Conservation (phyloP, 2,329 filamentous ascomycete species). For the Beauveria sp. region DNA sequence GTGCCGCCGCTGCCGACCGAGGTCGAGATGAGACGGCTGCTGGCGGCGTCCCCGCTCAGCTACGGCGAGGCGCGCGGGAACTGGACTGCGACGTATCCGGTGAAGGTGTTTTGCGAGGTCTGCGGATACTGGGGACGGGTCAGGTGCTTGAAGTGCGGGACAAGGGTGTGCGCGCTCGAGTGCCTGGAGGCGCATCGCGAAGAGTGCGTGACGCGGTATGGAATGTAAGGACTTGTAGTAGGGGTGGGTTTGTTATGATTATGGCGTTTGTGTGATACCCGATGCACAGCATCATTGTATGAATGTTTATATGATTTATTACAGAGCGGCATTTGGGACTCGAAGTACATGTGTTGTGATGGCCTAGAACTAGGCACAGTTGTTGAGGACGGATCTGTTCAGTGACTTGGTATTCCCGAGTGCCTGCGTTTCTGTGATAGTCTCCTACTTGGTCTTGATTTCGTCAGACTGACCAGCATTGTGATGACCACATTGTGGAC, state of each 20-base stretch:
- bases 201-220: conserved; percentile 61
- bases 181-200: conserved; percentile 67
- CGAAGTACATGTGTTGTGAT: background rate
- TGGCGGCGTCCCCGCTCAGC: conserved; percentile 56
- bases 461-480: no score
- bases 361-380: background rate
- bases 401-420: no score
- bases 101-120: conserved; percentile 64
- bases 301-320: background rate
- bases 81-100: conserved; percentile 44
- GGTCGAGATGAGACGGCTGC: conserved; percentile 55
- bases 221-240: conserved; percentile 24
- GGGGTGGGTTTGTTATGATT: background rate
- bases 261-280: conserved; percentile 8
- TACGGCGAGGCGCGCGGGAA: conserved; percentile 56
- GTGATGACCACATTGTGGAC: no score
- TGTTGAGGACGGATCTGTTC: no score
- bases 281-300: background rate
- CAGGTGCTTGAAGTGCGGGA: conserved; percentile 71
- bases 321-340: no score
- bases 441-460: no score
- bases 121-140: conserved; percentile 78
- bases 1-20: conserved; percentile 52
- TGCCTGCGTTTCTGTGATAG: no score
- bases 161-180: conserved; percentile 67